Evolutionary conservation across 129 eudicot species (phyloP).

Genomic region (Flaveria robusta): DNA sequence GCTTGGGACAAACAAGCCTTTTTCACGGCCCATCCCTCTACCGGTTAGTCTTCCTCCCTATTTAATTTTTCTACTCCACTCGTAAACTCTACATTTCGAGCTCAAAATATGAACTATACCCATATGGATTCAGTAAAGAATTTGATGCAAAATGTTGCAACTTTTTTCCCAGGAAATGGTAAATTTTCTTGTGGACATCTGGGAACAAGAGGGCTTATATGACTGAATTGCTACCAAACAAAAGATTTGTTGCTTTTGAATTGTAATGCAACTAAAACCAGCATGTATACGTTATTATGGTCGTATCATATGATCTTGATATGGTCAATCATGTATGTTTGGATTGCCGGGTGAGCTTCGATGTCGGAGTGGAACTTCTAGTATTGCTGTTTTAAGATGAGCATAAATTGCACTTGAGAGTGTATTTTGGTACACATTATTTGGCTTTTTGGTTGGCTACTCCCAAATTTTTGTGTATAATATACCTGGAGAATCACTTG

Average conservation of each 20-base stretch:
- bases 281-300: slow-evolving; percentile 12
- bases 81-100: not conserved
- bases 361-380: not conserved
- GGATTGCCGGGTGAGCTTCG: not conserved
- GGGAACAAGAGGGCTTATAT: slow-evolving; percentile 91
- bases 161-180: slow-evolving; percentile 78
- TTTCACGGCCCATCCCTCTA: slow-evolving; percentile 71
- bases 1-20: slow-evolving; percentile 81
- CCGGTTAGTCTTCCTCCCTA: slow-evolving; percentile 52
- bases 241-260: slow-evolving; percentile 19
- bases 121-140: not conserved
- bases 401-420: slow-evolving; percentile 22
- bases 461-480: slow-evolving; percentile 10
- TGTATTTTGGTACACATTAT: slow-evolving; percentile 18
- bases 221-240: slow-evolving; percentile 46
- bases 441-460: slow-evolving; percentile 2
- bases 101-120: not conserved
- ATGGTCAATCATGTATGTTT: slow-evolving; percentile 26
- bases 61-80: not conserved
- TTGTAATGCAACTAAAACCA: slow-evolving; percentile 14
- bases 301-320: slow-evolving; percentile 20
- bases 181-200: slow-evolving; percentile 76
- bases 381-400: slow-evolving; percentile 21
- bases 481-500: slow-evolving; percentile 1
- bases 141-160: not conserved